These are phyloP conservation scores for Hypoxylon sp. DNA, from an alignment of 2,329 filamentous ascomycete genomes.

Conservation along the genomic window DNA sequence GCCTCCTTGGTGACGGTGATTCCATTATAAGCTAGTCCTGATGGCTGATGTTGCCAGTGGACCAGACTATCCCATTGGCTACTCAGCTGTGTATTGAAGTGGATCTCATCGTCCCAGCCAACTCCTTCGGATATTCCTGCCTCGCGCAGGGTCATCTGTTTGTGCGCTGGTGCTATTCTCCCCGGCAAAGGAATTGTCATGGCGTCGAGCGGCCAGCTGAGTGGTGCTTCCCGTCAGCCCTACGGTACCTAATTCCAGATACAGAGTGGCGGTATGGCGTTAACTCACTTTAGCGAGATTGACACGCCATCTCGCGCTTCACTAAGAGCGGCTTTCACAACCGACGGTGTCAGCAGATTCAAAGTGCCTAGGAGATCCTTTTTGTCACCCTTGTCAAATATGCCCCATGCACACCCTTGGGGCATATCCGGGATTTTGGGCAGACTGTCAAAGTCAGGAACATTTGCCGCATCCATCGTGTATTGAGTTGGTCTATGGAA, in stretches of 20 bases:
- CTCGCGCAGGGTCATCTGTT: conserved; percentile 55
- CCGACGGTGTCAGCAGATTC: conserved; percentile 65
- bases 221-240: conserved; percentile 13
- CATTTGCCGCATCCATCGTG: conserved; percentile 46
- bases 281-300: conserved; percentile 67
- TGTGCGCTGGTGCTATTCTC: conserved; percentile 57
- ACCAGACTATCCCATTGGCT: conserved; percentile 71
- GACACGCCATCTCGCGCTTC: conserved; percentile 65
- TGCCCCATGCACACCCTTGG: conserved; percentile 66
- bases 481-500: background rate
- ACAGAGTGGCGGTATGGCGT: background rate
- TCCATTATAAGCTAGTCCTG: conserved; percentile 66
- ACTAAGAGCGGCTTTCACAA: conserved; percentile 58
- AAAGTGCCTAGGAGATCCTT: conserved; percentile 67
- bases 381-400: conserved; percentile 65
- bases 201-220: conserved; percentile 62
- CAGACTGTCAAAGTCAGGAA: conserved; percentile 63
- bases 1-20: conserved; percentile 56
- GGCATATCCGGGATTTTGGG: conserved; percentile 61
- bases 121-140: conserved; percentile 48
- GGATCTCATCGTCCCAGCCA: conserved; percentile 65
- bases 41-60: conserved; percentile 62
- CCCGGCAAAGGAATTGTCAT: conserved; percentile 57
- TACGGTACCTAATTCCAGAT: background rate
- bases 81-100: conserved; percentile 69